A percentile compares a stretch with the other conserved stretches of the same genome.
Conservation (phyloP, 306 rosid genomes). For the Lathyrus aphaca region DNA sequence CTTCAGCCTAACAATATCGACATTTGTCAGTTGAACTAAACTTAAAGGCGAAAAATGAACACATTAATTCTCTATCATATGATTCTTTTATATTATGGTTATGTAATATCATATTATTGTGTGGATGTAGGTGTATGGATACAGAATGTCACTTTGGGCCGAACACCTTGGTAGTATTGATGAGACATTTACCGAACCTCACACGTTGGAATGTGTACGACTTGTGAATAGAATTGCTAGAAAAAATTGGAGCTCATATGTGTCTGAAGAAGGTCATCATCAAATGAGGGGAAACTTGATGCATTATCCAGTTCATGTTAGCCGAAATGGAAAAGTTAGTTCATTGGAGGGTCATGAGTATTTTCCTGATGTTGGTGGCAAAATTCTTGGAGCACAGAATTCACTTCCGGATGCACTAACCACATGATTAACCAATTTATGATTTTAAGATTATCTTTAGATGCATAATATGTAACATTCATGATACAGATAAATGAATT, state of each 20-base stretch:
- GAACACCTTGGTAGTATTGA: conserved; percentile 59
- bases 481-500: not conserved
- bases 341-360: conserved; percentile 48
- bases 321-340: conserved; percentile 57
- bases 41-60: too few species aligned
- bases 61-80: not conserved
- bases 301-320: conserved; percentile 61
- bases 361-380: conserved; percentile 80
- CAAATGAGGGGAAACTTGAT: conserved; percentile 62
- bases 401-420: conserved; percentile 70
- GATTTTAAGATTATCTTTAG: not conserved
- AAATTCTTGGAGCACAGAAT: conserved; percentile 64
- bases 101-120: not conserved
- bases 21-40: too few species aligned
- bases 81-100: not conserved
- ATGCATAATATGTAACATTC: conserved; percentile 8
- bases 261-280: conserved; percentile 47
- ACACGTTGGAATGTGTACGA: conserved; percentile 51
- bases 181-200: conserved; percentile 48
- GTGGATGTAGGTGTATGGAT: conserved; percentile 64
- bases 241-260: conserved; percentile 55
- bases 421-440: conserved; percentile 38
- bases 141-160: conserved; percentile 74
- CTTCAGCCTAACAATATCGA: too few species aligned
- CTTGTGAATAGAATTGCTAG: conserved; percentile 49